Percentiles rank a stretch among this genome's conserved stretches.
phyloP scores from a whole-genome alignment of 2,329 filamentous ascomycete species.

The Albifimbria verrucaria region DNA sequence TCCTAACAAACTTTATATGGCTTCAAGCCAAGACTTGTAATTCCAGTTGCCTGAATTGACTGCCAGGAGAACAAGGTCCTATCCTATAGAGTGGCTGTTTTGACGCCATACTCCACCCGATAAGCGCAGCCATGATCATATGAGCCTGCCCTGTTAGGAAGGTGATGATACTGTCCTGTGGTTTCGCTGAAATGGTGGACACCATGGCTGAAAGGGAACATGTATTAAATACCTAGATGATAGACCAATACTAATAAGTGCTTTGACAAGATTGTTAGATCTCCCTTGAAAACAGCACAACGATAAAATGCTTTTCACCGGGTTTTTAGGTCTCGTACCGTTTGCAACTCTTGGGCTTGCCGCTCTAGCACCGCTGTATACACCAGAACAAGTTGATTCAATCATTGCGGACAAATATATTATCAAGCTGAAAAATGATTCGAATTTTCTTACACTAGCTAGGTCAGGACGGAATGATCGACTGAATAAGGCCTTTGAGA shows the following conservation, averaged over 20 bases:
- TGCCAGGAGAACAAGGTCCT: not conserved
- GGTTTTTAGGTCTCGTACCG: not conserved
- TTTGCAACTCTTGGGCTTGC: no score
- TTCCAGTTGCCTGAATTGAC: no score
- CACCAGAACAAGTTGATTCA: not conserved
- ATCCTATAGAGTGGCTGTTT: not conserved
- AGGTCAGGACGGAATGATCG: conserved; percentile 5
- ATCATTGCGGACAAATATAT: conserved; percentile 26
- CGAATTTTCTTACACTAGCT: no score
- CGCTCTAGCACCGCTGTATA: not conserved
- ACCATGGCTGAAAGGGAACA: not conserved
- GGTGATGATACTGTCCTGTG: not conserved
- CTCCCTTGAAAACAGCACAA: no score
- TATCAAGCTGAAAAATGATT: conserved; percentile 23
- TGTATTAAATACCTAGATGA: not conserved
- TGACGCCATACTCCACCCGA: not conserved
- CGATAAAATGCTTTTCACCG: not conserved
- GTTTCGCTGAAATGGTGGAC: not conserved
- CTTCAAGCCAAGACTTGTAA: no score
- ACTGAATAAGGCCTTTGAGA: conserved; percentile 12
- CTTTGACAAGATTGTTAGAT: not conserved
- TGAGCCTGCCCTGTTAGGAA: not conserved
- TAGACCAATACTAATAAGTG: not conserved
- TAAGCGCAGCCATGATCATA: not conserved
- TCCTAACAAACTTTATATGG: no score